Evolutionary conservation across 2,329 filamentous ascomycete species (phyloP).

Genomic region (Ophiocordyceps camponoti-saundersi): DNA sequence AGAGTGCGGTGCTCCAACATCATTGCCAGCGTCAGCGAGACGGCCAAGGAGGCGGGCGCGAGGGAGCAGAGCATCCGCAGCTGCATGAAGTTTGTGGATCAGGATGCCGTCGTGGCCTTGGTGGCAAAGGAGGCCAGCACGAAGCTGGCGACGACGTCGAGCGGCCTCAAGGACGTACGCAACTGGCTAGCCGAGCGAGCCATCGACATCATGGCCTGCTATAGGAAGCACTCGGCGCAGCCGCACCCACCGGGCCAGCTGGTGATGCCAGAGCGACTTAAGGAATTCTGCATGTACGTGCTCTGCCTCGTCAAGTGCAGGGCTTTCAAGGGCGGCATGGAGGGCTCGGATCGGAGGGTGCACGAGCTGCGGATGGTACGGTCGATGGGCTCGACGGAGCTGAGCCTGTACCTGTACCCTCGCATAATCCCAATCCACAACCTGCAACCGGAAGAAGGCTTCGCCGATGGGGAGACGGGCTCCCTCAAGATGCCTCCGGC

Average conservation of each 20-base stretch:
- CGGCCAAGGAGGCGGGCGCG: conserved; percentile 20
- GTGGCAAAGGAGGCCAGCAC: conserved; percentile 87
- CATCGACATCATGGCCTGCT: conserved; percentile 79
- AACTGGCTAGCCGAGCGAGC: conserved; percentile 75
- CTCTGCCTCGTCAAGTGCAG: conserved; percentile 78
- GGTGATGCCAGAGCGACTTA: conserved; percentile 86
- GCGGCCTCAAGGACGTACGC: conserved; percentile 69
- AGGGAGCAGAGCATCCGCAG: conserved; percentile 48
- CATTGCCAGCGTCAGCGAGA: conserved; percentile 79
- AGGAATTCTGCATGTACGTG: conserved; percentile 95
- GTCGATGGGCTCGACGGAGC: conserved; percentile 69
- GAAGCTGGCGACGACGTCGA: conserved; percentile 56
- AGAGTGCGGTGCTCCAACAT: conserved; percentile 86
- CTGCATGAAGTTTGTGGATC: conserved; percentile 82
- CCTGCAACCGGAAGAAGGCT: conserved; percentile 73
- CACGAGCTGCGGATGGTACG: conserved; percentile 85
- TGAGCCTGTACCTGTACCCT: conserved; percentile 87
- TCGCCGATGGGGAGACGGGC: conserved; percentile 72
- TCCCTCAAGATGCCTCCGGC: conserved; percentile 71
- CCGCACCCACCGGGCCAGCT: conserved; percentile 84
- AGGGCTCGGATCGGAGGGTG: conserved; percentile 77
- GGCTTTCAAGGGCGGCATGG: conserved; percentile 82
- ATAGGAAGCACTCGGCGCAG: conserved; percentile 77
- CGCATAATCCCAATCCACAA: conserved; percentile 87
- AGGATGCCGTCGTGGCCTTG: conserved; percentile 78